These are phyloP conservation scores for Fusarium verticillioides DNA, from an alignment of 2,329 filamentous ascomycete species.

Conservation along the genomic window DNA sequence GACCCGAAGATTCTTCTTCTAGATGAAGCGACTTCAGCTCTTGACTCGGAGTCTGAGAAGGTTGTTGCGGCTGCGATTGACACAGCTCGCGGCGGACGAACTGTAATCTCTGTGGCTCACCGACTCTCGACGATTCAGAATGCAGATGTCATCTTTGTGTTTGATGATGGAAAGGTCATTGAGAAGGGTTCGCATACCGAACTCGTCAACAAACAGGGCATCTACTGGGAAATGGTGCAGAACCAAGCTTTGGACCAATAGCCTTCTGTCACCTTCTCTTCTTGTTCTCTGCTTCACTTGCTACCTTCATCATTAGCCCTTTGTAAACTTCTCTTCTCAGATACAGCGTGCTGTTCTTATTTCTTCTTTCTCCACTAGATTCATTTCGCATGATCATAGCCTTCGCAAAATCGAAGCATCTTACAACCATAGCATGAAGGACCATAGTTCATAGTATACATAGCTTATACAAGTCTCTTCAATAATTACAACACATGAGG, in stretches of 20 bases:
- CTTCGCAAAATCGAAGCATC: not conserved
- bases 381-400: not conserved
- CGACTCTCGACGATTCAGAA: slow-evolving; percentile 55
- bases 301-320: not conserved
- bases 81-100: slow-evolving; percentile 65
- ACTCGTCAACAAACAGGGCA: slow-evolving; percentile 28
- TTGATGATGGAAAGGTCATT: slow-evolving; percentile 54
- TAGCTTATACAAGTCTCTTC: not conserved
- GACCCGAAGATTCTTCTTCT: slow-evolving; percentile 72
- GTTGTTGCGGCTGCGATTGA: slow-evolving; percentile 75
- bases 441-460: too few relatives aligned
- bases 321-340: not conserved
- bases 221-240: slow-evolving; percentile 42
- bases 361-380: not conserved
- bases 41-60: slow-evolving; percentile 72
- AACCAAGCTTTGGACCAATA: slow-evolving; percentile 33
- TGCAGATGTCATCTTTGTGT: slow-evolving; percentile 58
- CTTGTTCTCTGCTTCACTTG: fast-evolving
- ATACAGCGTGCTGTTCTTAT: not conserved
- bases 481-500: not conserved
- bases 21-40: slow-evolving; percentile 74
- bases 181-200: slow-evolving; percentile 54
- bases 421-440: not conserved
- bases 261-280: too few relatives aligned
- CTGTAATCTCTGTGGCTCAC: slow-evolving; percentile 78